These are phyloP conservation scores for Pythium plurisporium DNA, from an alignment of 352 stramenopile species.

Conservation along the genomic window DNA sequence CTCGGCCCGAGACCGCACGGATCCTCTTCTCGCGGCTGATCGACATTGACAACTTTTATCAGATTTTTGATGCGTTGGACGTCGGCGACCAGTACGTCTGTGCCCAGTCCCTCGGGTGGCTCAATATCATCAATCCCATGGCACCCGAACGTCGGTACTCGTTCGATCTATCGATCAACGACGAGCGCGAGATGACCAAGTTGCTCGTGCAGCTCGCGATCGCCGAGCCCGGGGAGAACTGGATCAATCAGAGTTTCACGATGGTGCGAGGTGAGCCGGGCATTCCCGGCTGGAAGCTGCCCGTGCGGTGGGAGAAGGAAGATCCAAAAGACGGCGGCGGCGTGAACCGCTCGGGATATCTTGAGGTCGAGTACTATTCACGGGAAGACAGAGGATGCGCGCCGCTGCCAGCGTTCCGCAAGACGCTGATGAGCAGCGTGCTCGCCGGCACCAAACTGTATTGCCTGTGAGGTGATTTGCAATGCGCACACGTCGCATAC, in stretches of 20 bases:
- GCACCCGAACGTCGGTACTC: constrained; percentile 58
- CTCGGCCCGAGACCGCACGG: constrained; percentile 57
- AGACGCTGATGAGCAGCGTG: constrained; percentile 49
- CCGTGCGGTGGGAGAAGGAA: constrained; percentile 74
- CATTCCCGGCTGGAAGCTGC: constrained; percentile 77
- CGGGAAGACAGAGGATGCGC: constrained; percentile 57
- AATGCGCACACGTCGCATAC: constrained; percentile 2
- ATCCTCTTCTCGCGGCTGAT: constrained; percentile 74
- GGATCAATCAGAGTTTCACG: constrained; percentile 76
- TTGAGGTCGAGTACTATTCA: constrained; percentile 76
- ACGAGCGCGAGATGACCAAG: constrained; percentile 80
- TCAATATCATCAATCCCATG: constrained; percentile 82
- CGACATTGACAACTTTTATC: constrained; percentile 62
- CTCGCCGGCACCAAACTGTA: constrained; percentile 68
- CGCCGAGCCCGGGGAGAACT: constrained; percentile 77
- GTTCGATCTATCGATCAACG: constrained; percentile 61
- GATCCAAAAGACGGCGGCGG: constrained; percentile 55
- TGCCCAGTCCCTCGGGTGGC: constrained; percentile 53
- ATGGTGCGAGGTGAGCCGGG: constrained; percentile 41
- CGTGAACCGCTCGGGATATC: constrained; percentile 59
- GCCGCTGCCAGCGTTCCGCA: constrained; percentile 49
- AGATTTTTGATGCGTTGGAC: constrained; percentile 50
- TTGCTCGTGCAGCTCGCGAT: constrained; percentile 77
- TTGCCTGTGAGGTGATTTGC: constrained; percentile 29
- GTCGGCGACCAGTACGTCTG: constrained; percentile 45